Percentiles rank a stretch among this genome's conserved stretches.
Evolutionary conservation across 306 rosid genomes (phyloP).

Genomic region (Begonia fuchsioides): DNA sequence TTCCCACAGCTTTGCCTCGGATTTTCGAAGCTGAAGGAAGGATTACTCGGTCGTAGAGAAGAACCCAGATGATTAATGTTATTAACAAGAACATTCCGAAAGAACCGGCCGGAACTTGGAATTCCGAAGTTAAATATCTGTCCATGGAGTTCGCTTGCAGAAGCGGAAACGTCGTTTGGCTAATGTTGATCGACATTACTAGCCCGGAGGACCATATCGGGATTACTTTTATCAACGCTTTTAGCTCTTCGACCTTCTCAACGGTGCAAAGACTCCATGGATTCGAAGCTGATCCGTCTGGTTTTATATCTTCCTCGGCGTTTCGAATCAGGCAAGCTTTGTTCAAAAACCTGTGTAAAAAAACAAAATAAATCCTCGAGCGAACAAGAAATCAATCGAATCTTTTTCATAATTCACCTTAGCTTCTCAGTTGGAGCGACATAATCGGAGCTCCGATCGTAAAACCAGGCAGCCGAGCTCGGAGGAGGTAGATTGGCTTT

Average conservation of each 20-base stretch:
- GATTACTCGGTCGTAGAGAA: slow-evolving; percentile 33
- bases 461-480: slow-evolving; percentile 12
- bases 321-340: slow-evolving; percentile 41
- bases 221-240: slow-evolving; percentile 39
- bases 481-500: slow-evolving; percentile 20
- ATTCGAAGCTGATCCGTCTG: slow-evolving; percentile 36
- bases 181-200: slow-evolving; percentile 20
- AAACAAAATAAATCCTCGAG: neutral
- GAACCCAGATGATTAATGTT: slow-evolving; percentile 26
- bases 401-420: slow-evolving; percentile 18
- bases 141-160: slow-evolving; percentile 58
- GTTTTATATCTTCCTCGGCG: slow-evolving; percentile 20
- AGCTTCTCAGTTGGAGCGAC: slow-evolving; percentile 41
- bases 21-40: slow-evolving; percentile 46
- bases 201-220: slow-evolving; percentile 53
- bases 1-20: slow-evolving; percentile 23
- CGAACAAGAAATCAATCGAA: neutral
- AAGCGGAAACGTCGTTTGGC: slow-evolving; percentile 40
- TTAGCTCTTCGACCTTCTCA: slow-evolving; percentile 60
- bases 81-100: slow-evolving; percentile 29
- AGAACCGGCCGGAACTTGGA: slow-evolving; percentile 59
- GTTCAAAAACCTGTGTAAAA: slow-evolving; percentile 27
- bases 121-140: slow-evolving; percentile 30
- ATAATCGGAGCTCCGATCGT: slow-evolving; percentile 29
- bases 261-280: slow-evolving; percentile 57